phyloP scores from a whole-genome alignment of 1,284 basidiomycete genomes.

The Ganoderma boninense region DNA sequence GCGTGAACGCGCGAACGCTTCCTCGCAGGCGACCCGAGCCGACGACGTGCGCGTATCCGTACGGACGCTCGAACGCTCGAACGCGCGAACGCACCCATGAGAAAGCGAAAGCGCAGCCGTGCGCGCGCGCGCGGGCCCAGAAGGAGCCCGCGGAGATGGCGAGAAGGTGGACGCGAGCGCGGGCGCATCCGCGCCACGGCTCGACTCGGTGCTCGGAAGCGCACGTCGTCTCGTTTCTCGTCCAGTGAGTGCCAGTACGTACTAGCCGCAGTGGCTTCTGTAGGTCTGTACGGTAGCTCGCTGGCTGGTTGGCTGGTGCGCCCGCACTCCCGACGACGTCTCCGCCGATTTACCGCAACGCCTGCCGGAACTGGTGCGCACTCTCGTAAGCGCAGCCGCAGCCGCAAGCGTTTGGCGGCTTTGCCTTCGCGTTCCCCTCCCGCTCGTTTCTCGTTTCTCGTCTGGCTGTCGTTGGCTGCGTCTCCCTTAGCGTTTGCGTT shows the following conservation, averaged over 20 bases:
- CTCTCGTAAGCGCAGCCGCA: not conserved
- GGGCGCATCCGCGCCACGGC: not conserved
- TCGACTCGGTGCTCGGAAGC: constrained; percentile 6
- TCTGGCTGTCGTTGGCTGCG: too few species aligned
- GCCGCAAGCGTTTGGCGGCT: too few species aligned
- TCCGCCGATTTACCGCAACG: constrained; percentile 6
- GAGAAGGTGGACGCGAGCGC: too few species aligned
- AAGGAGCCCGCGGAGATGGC: constrained; percentile 3
- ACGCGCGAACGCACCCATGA: not conserved
- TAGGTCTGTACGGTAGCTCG: too few species aligned
- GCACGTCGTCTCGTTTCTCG: too few species aligned
- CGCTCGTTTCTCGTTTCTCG: too few species aligned
- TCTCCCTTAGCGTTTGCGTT: not conserved
- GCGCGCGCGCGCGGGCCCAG: not conserved
- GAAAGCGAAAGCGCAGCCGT: not conserved
- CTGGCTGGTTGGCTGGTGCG: not conserved
- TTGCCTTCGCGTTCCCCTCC: not conserved
- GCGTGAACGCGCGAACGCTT: constrained; percentile 8
- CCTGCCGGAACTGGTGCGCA: not conserved
- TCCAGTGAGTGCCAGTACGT: not conserved
- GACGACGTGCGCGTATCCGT: not conserved
- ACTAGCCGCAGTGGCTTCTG: not conserved
- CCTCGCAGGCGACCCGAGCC: not conserved
- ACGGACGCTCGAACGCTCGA: not conserved
- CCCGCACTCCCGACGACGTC: constrained; percentile 2